These are phyloP conservation scores for Pyrenochaeta sp. DNA, from an alignment of 2,329 filamentous ascomycete genomes.

Conservation along the genomic window DNA sequence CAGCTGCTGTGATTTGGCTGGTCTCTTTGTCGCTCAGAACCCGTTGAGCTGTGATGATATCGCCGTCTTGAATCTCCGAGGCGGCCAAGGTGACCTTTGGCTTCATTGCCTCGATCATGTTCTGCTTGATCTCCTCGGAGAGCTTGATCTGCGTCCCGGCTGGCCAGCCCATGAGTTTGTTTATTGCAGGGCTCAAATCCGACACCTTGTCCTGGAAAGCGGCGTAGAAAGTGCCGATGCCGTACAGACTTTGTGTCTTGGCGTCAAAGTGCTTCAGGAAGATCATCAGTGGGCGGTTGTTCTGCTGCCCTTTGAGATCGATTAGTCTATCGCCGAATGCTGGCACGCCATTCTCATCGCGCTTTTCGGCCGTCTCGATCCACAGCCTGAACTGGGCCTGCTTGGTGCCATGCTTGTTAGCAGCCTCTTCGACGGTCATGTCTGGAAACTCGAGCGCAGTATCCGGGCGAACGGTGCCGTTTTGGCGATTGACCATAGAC, in stretches of 20 bases:
- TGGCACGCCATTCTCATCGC: slow-evolving; percentile 73
- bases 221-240: slow-evolving; percentile 86
- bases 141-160: slow-evolving; percentile 76
- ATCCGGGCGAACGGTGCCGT: slow-evolving; percentile 93
- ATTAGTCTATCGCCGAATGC: slow-evolving; percentile 73
- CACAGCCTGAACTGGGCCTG: slow-evolving; percentile 78
- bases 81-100: slow-evolving; percentile 86
- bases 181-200: slow-evolving; percentile 80
- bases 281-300: slow-evolving; percentile 73
- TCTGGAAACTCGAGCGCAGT: slow-evolving; percentile 80
- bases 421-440: slow-evolving; percentile 72
- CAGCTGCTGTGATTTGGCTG: slow-evolving; percentile 44
- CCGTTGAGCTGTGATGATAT: slow-evolving; percentile 94
- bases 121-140: slow-evolving; percentile 97
- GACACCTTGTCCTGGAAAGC: slow-evolving; percentile 86
- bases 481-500: slow-evolving; percentile 98
- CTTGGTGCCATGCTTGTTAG: slow-evolving; percentile 73
- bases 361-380: slow-evolving; percentile 77
- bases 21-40: slow-evolving; percentile 61
- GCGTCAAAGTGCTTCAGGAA: slow-evolving; percentile 94
- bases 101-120: slow-evolving; percentile 96
- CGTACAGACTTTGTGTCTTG: slow-evolving; percentile 75
- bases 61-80: slow-evolving; percentile 95
- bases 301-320: slow-evolving; percentile 63
- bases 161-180: slow-evolving; percentile 86